A percentile compares a stretch with the other conserved stretches of the same genome.
These are phyloP conservation scores for Paragyromitra xinjiangensis DNA, from an alignment of 495 filamentous ascomycete species.

Conservation along the genomic window DNA sequence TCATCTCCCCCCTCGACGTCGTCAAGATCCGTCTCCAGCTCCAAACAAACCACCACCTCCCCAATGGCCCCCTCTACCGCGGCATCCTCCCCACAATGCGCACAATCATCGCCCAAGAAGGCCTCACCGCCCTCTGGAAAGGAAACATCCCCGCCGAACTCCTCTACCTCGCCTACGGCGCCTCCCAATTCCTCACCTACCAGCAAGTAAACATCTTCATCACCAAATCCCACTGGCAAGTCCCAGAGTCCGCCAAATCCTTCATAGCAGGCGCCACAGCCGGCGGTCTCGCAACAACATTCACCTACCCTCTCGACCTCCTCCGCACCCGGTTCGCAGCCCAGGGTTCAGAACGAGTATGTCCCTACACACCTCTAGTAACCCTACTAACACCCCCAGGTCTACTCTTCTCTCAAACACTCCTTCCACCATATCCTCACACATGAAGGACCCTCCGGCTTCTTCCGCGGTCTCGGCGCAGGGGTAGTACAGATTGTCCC, in stretches of 20 bases:
- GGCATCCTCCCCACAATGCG: conserved; percentile 81
- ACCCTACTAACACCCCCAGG: conserved; percentile 26
- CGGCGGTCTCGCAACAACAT: conserved; percentile 79
- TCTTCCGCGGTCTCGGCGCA: conserved; percentile 84
- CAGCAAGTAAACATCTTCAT: conserved; percentile 72
- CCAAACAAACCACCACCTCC: conserved; percentile 61
- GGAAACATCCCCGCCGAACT: conserved; percentile 95
- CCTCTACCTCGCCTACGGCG: conserved; percentile 89
- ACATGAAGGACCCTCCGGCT: conserved; percentile 77
- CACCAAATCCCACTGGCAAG: conserved; percentile 59
- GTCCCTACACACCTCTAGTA: not conserved
- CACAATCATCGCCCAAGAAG: conserved; percentile 78
- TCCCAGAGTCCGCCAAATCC: conserved; percentile 69
- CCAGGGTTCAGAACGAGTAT: conserved; percentile 76
- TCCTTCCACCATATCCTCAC: conserved; percentile 76
- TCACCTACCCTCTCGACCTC: conserved; percentile 92
- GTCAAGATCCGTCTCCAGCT: conserved; percentile 82
- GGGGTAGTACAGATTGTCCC: conserved; percentile 87
- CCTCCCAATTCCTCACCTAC: conserved; percentile 91
- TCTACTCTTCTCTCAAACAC: conserved; percentile 74
- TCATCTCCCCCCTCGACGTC: conserved; percentile 78
- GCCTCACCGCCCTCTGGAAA: conserved; percentile 91
- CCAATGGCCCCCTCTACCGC: conserved; percentile 72
- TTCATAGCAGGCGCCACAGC: conserved; percentile 84
- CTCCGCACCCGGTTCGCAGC: conserved; percentile 95